Percentiles rank a stretch among this genome's conserved stretches.
Conservation (phyloP, 2,329 filamentous ascomycete species). For the Byssoonygena ceratinophila region DNA sequence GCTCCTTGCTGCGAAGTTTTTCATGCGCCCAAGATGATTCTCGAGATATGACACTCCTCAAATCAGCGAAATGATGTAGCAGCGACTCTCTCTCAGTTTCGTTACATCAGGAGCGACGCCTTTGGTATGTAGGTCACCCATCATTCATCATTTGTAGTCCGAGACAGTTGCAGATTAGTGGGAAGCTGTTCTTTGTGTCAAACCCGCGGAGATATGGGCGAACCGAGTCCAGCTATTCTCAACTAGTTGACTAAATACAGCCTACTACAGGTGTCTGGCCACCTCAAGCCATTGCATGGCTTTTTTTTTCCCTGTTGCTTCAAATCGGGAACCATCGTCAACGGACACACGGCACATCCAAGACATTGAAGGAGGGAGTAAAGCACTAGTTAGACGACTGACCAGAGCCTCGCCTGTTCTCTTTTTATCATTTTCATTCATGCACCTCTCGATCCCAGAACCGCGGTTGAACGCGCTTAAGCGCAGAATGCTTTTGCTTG, state of each 20-base stretch:
- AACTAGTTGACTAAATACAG: too few species aligned
- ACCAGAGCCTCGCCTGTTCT: too few species aligned
- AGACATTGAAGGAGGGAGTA: too few species aligned
- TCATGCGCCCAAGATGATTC: not conserved
- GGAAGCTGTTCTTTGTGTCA: not conserved
- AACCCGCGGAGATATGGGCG: not conserved
- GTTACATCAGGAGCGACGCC: too few species aligned
- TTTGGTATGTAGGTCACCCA: too few species aligned
- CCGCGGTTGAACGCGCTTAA: conserved; percentile 5
- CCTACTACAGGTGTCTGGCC: too few species aligned
- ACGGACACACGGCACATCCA: not conserved
- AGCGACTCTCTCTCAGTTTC: not conserved
- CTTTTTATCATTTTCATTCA: too few species aligned
- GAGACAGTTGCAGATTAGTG: too few species aligned
- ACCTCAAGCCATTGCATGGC: not conserved
- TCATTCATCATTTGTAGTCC: too few species aligned
- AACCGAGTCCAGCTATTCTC: not conserved
- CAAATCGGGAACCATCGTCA: too few species aligned
- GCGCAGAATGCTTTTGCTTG: not conserved
- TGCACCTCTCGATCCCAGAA: conserved; percentile 2
- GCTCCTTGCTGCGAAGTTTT: not conserved
- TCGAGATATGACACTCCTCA: not conserved
- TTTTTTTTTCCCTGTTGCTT: too few species aligned
- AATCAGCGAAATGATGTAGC: not conserved
- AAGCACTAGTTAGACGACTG: too few species aligned